Evolutionary conservation across 169 alveolate genomes (phyloP).

Genomic region (Eimeria maxima): DNA sequence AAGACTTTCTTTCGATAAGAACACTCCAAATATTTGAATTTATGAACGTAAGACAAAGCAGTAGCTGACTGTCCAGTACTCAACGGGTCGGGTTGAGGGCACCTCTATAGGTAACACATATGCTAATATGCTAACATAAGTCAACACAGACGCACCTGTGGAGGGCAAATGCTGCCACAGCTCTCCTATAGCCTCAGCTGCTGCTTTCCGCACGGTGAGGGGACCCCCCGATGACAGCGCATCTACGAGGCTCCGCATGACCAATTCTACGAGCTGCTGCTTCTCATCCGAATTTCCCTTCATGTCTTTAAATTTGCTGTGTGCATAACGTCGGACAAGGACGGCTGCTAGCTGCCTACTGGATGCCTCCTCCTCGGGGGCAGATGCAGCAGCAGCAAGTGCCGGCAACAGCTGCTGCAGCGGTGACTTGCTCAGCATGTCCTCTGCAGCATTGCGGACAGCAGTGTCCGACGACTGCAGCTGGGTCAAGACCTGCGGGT

Average conservation of each 20-base stretch:
- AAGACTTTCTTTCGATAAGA: background rate
- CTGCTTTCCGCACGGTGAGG: conserved; percentile 66
- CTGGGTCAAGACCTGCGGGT: conserved; percentile 19
- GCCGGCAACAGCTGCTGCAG: conserved; percentile 54
- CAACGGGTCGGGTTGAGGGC: too few species aligned
- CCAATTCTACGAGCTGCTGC: conserved; percentile 44
- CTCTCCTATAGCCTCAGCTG: conserved; percentile 71
- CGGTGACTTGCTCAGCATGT: conserved; percentile 61
- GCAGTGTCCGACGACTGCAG: conserved; percentile 50
- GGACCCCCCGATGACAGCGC: conserved; percentile 53
- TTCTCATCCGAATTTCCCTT: background rate
- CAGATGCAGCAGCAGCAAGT: conserved; percentile 57
- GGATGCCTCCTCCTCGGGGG: conserved; percentile 1
- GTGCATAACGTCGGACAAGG: conserved; percentile 59
- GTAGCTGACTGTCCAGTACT: too few species aligned
- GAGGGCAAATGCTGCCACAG: conserved; percentile 60
- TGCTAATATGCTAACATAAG: background rate
- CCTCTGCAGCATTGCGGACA: conserved; percentile 48
- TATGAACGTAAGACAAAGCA: too few species aligned
- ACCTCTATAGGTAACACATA: too few species aligned
- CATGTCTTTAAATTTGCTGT: conserved; percentile 16
- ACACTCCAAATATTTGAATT: too few species aligned
- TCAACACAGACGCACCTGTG: background rate
- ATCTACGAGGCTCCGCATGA: conserved; percentile 9
- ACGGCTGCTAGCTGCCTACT: conserved; percentile 63